phyloP scores from a whole-genome alignment of 495 filamentous ascomycete species.

The Penicillium mononematosum region DNA sequence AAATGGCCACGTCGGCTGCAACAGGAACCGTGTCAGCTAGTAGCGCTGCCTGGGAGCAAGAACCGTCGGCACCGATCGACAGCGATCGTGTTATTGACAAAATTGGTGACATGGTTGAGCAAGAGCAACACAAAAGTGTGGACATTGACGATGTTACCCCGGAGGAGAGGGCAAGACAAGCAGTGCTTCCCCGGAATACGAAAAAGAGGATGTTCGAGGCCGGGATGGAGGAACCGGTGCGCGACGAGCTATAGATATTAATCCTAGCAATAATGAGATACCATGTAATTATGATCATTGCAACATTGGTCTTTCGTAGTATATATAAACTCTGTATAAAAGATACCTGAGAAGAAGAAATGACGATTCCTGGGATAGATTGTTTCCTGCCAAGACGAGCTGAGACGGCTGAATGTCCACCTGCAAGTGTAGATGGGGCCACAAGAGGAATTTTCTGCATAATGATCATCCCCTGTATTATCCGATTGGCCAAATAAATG shows the following conservation, averaged over 20 bases:
- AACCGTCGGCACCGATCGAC: conserved; percentile 24
- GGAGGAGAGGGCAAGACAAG: conserved; percentile 45
- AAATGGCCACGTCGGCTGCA: conserved; percentile 20
- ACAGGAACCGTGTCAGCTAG: conserved; percentile 16
- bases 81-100: conserved; percentile 50
- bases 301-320: not conserved
- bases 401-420: too few relatives aligned
- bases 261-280: conserved; percentile 1
- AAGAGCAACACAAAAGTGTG: conserved; percentile 37
- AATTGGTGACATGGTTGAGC: conserved; percentile 55
- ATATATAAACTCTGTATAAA: too few relatives aligned
- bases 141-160: conserved; percentile 34
- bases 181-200: conserved; percentile 58
- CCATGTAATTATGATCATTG: not conserved
- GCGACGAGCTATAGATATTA: conserved; percentile 55
- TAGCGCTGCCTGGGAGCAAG: conserved; percentile 26
- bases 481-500: too few relatives aligned
- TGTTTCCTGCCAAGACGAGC: too few relatives aligned
- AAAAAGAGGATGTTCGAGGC: conserved; percentile 87
- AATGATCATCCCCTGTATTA: too few relatives aligned
- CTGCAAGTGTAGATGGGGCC: too few relatives aligned
- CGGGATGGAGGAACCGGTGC: conserved; percentile 28
- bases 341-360: too few relatives aligned
- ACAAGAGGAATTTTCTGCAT: too few relatives aligned
- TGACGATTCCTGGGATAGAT: too few relatives aligned